phyloP scores from a whole-genome alignment of 192 early-diverging fungal species.

The Gigaspora rosea region DNA sequence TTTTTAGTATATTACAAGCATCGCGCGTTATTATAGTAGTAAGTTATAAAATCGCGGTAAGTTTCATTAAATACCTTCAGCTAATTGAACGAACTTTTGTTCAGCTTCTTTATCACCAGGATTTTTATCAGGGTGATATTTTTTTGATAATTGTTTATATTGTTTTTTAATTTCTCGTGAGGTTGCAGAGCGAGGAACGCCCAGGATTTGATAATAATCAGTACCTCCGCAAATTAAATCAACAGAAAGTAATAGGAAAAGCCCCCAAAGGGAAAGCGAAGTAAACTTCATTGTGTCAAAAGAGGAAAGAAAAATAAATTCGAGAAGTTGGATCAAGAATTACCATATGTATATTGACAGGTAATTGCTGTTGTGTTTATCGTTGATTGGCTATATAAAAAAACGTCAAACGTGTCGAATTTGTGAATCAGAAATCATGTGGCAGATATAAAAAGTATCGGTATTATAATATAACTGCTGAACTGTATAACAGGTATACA shows the following conservation, averaged over 20 bases:
- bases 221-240: constrained; percentile 29
- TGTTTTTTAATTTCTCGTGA: constrained; percentile 91
- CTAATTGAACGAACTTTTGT: constrained; percentile 86
- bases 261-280: constrained; percentile 21
- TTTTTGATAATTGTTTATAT: constrained; percentile 87
- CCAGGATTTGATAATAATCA: constrained; percentile 90
- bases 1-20: too few relatives aligned
- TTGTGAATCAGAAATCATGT: too few relatives aligned
- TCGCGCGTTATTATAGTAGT: too few relatives aligned
- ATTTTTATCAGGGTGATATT: constrained; percentile 88
- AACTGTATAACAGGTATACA: too few relatives aligned
- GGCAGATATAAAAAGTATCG: too few relatives aligned
- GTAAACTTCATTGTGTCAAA: not conserved
- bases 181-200: constrained; percentile 75
- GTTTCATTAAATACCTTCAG: constrained; percentile 57
- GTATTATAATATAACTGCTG: too few relatives aligned
- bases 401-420: too few relatives aligned
- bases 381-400: too few relatives aligned
- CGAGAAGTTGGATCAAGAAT: not conserved
- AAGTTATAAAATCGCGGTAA: too few relatives aligned
- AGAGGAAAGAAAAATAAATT: not conserved
- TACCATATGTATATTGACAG: too few relatives aligned
- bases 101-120: constrained; percentile 83
- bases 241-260: constrained; percentile 23
- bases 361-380: too few relatives aligned